Conservation (phyloP, 2,329 filamentous ascomycete genomes). For the Knoxdaviesia proteae region DNA sequence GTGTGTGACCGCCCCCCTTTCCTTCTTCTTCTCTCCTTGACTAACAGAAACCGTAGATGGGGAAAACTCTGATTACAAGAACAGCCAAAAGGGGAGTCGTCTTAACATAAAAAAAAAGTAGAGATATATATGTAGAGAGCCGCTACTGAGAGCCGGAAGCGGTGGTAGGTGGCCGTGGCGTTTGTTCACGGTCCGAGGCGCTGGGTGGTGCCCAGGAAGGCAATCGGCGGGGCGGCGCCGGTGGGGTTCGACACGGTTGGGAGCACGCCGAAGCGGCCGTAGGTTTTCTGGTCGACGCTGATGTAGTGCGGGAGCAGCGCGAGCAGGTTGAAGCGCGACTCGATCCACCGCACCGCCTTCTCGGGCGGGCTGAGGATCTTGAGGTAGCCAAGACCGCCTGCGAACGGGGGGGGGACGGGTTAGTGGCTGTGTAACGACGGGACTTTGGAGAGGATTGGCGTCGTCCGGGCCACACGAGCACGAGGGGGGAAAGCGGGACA, state of each 20-base stretch:
- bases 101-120: too few relatives aligned
- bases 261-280: conserved; percentile 75
- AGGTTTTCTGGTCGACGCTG: conserved; percentile 88
- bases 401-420: neutral
- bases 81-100: too few relatives aligned
- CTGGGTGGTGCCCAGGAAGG: conserved; percentile 38
- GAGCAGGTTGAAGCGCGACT: conserved; percentile 70
- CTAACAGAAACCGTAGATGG: too few relatives aligned
- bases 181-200: conserved; percentile 42
- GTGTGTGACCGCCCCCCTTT: too few relatives aligned
- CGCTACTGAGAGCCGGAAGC: too few relatives aligned
- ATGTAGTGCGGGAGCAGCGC: conserved; percentile 78
- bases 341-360: conserved; percentile 68
- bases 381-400: conserved; percentile 71
- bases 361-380: conserved; percentile 81
- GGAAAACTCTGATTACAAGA: too few relatives aligned
- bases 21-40: too few relatives aligned
- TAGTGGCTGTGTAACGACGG: too few relatives aligned
- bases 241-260: conserved; percentile 30
- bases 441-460: too few relatives aligned
- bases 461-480: too few relatives aligned
- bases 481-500: neutral
- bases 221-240: conserved; percentile 27
- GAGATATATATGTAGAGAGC: too few relatives aligned
- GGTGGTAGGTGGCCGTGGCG: too few relatives aligned